A percentile compares a stretch with the other conserved stretches of the same genome.
phyloP scores from a whole-genome alignment of 768 basidiomycete species.

The Mrakia frigida region DNA sequence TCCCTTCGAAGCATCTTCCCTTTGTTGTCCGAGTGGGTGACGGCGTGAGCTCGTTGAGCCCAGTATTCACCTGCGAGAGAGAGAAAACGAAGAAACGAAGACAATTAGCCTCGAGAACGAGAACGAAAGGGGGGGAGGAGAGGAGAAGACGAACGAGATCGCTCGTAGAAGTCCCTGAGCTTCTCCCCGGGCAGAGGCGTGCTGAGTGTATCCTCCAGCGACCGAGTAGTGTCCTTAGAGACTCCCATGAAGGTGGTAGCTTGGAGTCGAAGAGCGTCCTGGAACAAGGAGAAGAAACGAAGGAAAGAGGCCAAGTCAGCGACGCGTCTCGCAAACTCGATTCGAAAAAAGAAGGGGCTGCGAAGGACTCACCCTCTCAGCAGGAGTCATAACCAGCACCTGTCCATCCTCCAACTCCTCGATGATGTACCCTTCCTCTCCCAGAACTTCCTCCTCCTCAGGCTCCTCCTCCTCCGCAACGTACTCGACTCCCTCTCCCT shows the following conservation, averaged over 20 bases:
- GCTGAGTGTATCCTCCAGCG: constrained; percentile 65
- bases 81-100: no score
- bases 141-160: constrained; percentile 57
- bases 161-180: constrained; percentile 72
- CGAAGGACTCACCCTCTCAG: constrained; percentile 14
- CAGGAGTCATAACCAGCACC: constrained; percentile 13
- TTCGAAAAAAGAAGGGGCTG: not conserved
- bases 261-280: constrained; percentile 48
- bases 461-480: constrained; percentile 35
- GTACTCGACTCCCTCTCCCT: constrained; percentile 40
- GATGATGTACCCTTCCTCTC: constrained; percentile 30
- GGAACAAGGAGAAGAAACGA: not conserved
- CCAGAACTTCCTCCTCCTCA: constrained; percentile 36
- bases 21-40: constrained; percentile 53
- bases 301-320: not conserved
- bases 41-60: constrained; percentile 62
- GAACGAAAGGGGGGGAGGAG: not conserved
- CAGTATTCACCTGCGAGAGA: constrained; percentile 63
- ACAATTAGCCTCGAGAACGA: not conserved
- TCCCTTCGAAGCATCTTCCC: constrained; percentile 74
- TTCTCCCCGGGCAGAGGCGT: constrained; percentile 83
- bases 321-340: not conserved
- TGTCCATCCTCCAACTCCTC: constrained; percentile 30
- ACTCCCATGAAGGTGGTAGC: constrained; percentile 62
- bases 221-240: constrained; percentile 48